Percentiles rank a stretch among this genome's conserved stretches.
Conservation (phyloP, 257 asterid genomes). For the Plantago major region DNA sequence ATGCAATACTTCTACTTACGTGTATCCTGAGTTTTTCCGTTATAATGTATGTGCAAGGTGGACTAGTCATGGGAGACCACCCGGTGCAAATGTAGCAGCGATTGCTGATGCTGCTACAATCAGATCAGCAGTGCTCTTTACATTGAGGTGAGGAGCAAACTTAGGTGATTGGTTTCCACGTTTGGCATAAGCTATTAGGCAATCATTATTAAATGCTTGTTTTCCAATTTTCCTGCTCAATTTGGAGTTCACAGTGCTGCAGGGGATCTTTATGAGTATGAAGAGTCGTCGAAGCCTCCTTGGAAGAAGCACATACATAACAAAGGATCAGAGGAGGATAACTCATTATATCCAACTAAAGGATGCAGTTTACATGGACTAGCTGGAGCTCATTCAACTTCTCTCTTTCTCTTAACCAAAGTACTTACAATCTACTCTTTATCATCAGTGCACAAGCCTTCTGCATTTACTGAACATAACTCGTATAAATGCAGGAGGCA, state of each 20-base stretch:
- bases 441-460: neutral
- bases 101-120: slow-evolving; percentile 52
- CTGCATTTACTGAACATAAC: neutral
- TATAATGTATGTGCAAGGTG: slow-evolving; percentile 36
- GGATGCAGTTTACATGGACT: slow-evolving; percentile 55
- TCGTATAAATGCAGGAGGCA: slow-evolving; percentile 41
- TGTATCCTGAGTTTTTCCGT: neutral
- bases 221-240: neutral
- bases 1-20: too few relatives aligned
- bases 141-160: slow-evolving; percentile 47
- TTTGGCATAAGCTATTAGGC: slow-evolving; percentile 9
- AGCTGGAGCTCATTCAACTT: slow-evolving; percentile 42
- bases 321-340: slow-evolving; percentile 34
- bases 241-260: slow-evolving; percentile 45
- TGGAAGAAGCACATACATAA: slow-evolving; percentile 82
- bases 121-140: slow-evolving; percentile 47
- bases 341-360: slow-evolving; percentile 40
- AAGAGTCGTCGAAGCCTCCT: slow-evolving; percentile 57
- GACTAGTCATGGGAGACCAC: slow-evolving; percentile 79
- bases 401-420: slow-evolving; percentile 70
- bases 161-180: neutral
- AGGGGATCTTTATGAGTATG: slow-evolving; percentile 90
- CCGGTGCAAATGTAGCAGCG: slow-evolving; percentile 66
- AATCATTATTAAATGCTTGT: neutral
- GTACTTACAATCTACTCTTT: slow-evolving; percentile 21